Evolutionary conservation across 257 asterid species (phyloP).

Genomic region (Catharanthus roseus): DNA sequence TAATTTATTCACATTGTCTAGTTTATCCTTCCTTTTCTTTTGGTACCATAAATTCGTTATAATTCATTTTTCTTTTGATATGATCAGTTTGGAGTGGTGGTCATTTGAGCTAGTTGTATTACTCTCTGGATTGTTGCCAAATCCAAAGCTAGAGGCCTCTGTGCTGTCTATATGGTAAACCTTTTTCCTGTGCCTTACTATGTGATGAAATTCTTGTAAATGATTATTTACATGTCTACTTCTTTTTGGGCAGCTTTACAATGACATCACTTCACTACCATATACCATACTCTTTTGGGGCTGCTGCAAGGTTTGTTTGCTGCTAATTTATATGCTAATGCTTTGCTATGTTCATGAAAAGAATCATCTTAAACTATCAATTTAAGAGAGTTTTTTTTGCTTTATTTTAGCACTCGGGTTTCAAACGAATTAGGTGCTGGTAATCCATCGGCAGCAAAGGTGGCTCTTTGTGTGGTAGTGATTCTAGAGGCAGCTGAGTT

Average conservation of each 20-base stretch:
- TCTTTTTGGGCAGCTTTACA: constrained; percentile 46
- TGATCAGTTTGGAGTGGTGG: constrained; percentile 80
- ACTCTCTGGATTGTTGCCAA: constrained; percentile 72
- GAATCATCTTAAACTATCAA: background rate
- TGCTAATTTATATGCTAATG: background rate
- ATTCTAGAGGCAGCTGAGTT: constrained; percentile 43
- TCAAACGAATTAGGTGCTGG: constrained; percentile 82
- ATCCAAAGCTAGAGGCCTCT: constrained; percentile 69
- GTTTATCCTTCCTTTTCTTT: background rate
- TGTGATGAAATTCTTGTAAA: background rate
- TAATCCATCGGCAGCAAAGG: constrained; percentile 45
- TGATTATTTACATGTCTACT: background rate
- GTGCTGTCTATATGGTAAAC: constrained; percentile 67
- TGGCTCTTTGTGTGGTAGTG: constrained; percentile 37
- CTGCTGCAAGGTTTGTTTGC: constrained; percentile 65
- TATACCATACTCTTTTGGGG: constrained; percentile 60
- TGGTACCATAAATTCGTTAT: background rate
- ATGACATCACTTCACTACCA: constrained; percentile 51
- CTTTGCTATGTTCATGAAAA: background rate
- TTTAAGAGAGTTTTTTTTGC: background rate
- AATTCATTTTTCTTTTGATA: background rate
- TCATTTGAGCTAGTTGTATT: constrained; percentile 59
- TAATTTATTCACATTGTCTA: constrained; percentile 20
- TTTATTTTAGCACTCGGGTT: constrained; percentile 49
- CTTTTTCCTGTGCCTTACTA: background rate